Conservation (phyloP, 495 filamentous ascomycete genomes). For the Patellaria atrata region DNA sequence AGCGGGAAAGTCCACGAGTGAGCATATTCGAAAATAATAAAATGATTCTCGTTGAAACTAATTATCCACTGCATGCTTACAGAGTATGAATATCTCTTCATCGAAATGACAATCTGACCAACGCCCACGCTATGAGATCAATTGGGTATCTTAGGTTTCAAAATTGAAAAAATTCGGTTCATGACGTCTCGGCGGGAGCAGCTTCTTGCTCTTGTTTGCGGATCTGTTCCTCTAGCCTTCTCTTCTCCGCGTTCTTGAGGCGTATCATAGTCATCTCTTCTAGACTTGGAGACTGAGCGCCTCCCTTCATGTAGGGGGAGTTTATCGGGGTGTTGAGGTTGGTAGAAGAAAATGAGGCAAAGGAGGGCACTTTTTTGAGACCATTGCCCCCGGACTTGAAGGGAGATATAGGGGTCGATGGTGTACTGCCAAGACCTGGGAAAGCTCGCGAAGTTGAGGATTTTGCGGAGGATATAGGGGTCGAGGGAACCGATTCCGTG, state of each 20-base stretch:
- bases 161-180: no score
- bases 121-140: no score
- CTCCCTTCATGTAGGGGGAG: constrained; percentile 22
- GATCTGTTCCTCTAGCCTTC: constrained; percentile 41
- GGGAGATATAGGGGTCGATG: background rate
- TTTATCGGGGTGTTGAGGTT: constrained; percentile 26
- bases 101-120: no score
- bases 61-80: no score
- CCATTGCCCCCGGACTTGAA: constrained; percentile 2
- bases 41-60: no score
- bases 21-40: no score
- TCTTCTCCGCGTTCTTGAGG: constrained; percentile 46
- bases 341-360: constrained; percentile 29
- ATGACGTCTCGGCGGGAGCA: no score
- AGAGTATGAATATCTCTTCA: no score
- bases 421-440: constrained; percentile 6
- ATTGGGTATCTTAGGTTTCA: no score
- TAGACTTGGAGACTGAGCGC: constrained; percentile 37
- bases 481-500: constrained; percentile 16
- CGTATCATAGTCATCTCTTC: constrained; percentile 48
- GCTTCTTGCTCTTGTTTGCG: constrained; percentile 37
- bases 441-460: constrained; percentile 16
- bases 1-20: no score
- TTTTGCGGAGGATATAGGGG: constrained; percentile 11
- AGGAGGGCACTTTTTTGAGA: constrained; percentile 9